Conservation (phyloP, 352 stramenopile species). For the Pythium apleroticum region DNA sequence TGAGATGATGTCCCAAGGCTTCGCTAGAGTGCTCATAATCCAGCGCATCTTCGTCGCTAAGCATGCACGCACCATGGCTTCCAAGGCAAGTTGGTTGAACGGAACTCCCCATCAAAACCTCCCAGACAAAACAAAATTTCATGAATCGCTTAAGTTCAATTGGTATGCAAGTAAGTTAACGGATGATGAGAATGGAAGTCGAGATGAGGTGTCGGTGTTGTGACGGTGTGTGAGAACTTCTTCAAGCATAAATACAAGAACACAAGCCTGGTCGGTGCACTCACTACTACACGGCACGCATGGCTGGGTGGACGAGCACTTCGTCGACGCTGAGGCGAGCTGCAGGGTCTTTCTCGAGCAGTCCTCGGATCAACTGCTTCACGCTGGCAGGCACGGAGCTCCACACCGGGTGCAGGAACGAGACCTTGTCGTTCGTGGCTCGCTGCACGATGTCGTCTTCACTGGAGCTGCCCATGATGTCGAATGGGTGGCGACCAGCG, state of each 20-base stretch:
- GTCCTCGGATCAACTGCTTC: constrained; percentile 61
- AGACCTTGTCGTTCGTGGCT: constrained; percentile 41
- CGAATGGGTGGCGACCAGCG: constrained; percentile 83
- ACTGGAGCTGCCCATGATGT: constrained; percentile 69
- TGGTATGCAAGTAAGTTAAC: neutral
- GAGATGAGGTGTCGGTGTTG: neutral
- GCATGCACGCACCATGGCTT: constrained; percentile 5
- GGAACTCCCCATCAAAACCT: constrained; percentile 1
- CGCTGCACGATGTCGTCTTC: constrained; percentile 78
- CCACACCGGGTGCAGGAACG: constrained; percentile 64
- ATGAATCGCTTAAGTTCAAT: neutral
- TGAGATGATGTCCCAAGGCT: neutral
- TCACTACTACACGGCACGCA: neutral
- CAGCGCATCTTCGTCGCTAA: neutral
- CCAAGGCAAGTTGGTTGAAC: constrained; percentile 1
- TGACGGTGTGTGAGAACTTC: neutral
- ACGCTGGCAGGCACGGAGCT: constrained; percentile 42
- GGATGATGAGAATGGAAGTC: neutral
- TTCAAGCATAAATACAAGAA: neutral
- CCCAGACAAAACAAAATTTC: neutral
- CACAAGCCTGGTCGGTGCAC: too few relatives aligned
- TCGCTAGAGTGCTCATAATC: too few relatives aligned
- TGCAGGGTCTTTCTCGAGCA: constrained; percentile 73
- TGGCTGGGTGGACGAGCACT: constrained; percentile 42
- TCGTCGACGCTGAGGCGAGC: constrained; percentile 51